A percentile compares a stretch with the other conserved stretches of the same genome.
phyloP scores from a whole-genome alignment of 805 yeast species.

The Tetrapisispora namnaoensis region DNA sequence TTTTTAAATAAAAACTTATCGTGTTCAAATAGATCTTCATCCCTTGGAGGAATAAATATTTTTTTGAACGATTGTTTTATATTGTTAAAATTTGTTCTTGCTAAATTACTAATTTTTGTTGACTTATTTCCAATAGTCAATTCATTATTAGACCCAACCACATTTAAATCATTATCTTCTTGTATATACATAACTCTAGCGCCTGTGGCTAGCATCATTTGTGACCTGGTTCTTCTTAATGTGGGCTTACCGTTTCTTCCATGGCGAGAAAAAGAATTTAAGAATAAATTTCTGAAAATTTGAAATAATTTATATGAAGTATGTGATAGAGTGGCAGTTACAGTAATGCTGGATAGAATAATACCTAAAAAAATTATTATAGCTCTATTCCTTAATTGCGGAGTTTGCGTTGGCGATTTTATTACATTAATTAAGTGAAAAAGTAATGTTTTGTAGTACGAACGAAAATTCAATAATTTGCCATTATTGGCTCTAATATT shows the following conservation, averaged over 20 bases:
- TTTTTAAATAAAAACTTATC: slow-evolving; percentile 26
- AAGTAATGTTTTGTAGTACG: slow-evolving; percentile 11
- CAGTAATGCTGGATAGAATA: neutral
- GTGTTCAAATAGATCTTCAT: slow-evolving; percentile 26
- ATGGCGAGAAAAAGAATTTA: neutral
- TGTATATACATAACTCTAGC: slow-evolving; percentile 27
- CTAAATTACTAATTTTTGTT: neutral
- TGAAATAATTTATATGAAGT: neutral
- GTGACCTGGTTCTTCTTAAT: slow-evolving; percentile 24
- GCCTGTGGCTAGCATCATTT: slow-evolving; percentile 21
- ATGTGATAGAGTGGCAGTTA: neutral
- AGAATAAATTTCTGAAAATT: neutral
- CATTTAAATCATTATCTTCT: slow-evolving; percentile 13
- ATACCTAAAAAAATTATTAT: neutral
- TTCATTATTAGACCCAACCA: neutral
- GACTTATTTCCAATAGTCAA: neutral
- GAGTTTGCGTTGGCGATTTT: slow-evolving; percentile 15
- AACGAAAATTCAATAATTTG: slow-evolving; percentile 9
- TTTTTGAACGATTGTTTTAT: slow-evolving; percentile 12
- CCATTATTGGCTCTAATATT: slow-evolving; percentile 3
- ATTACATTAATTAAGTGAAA: slow-evolving; percentile 15
- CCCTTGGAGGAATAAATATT: slow-evolving; percentile 23
- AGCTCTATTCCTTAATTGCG: slow-evolving; percentile 2
- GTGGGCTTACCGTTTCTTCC: slow-evolving; percentile 5
- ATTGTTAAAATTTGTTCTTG: neutral